Base-by-base conservation (phyloP, 2,329 filamentous ascomycete species). In the Claviceps cyperi region DNA sequence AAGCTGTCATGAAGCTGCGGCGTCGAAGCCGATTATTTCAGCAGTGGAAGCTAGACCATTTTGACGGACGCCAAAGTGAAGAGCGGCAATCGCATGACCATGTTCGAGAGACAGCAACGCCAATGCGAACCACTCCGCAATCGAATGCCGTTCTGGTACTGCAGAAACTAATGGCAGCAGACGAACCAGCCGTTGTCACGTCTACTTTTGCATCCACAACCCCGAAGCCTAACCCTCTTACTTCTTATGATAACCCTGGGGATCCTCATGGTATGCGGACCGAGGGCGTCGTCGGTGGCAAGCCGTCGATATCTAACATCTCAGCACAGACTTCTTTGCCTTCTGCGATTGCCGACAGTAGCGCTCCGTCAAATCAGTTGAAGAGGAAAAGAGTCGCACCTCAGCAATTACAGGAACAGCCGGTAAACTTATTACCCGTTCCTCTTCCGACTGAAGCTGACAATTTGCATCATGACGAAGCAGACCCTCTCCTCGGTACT, bases 1-100 rank as follows among this genome's bases (percentile, higher is more conserved):
- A 73, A 52, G 78, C 78, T 9, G 77, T 90, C 50, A 57, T 69
- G 2, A 67, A 72, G 35, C 70, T 90, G 5, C 75, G 73, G 40
- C 58, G 59, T 32, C 66, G 60, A 44, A 86, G 82, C 48, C 56
- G 54, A 1, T 68, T 66, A 37, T 84, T 78, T 51, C 59, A 57
- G 17, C 50, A 49, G 13, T 66, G 64, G 64, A 57, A 57, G 48
- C 2, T 44, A 38, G 47, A 53, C 43, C 56, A 40, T 36, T 40
- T 53, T 22, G 47, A 43, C 22, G 22, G 41, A 11, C n/a, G 15
- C 13, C 15, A 17, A 11, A 11, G 45, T 40, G 46, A 43, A 17
- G 37, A 46, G 17, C 32, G 32, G 8, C 37, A 43, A 36, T 19
- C 47, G 43, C 48, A 19, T 40, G 44, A 21, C 14, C 37, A 19